phyloP scores from a whole-genome alignment of 2,329 filamentous ascomycete genomes.

The Immersiporthe knoxdaviesiana region DNA sequence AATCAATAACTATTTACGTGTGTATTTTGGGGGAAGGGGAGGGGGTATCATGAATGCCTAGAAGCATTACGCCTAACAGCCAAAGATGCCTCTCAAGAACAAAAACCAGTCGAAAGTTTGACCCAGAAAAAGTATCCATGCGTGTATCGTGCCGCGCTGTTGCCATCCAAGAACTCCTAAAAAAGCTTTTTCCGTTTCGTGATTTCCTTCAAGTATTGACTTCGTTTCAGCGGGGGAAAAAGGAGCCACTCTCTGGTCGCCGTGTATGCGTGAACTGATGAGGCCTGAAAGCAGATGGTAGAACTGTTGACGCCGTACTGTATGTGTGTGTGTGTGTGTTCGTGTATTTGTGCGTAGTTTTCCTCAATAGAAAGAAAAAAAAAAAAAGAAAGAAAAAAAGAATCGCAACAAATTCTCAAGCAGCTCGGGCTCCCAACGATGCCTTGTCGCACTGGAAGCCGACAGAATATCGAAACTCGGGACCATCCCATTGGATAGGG shows the following conservation, averaged over 20 bases:
- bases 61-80: constrained; percentile 30
- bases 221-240: background rate
- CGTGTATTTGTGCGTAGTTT: too few relatives aligned
- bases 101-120: background rate
- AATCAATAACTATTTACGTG: background rate
- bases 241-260: background rate
- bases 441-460: constrained; percentile 71
- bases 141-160: background rate
- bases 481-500: constrained; percentile 70
- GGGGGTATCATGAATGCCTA: constrained; percentile 33
- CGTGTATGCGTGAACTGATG: background rate
- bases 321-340: too few relatives aligned
- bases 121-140: background rate
- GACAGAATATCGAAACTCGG: constrained; percentile 72
- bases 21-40: too few relatives aligned
- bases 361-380: too few relatives aligned
- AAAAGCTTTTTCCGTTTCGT: background rate
- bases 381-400: too few relatives aligned
- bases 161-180: background rate
- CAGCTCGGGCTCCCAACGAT: background rate
- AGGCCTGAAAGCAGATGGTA: constrained; percentile 3
- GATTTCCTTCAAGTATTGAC: background rate
- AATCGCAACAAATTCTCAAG: background rate
- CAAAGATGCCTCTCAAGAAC: constrained; percentile 21
- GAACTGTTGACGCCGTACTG: background rate